phyloP scores from a whole-genome alignment of 139 green algal genomes.

The Desmodesmus armatus region DNA sequence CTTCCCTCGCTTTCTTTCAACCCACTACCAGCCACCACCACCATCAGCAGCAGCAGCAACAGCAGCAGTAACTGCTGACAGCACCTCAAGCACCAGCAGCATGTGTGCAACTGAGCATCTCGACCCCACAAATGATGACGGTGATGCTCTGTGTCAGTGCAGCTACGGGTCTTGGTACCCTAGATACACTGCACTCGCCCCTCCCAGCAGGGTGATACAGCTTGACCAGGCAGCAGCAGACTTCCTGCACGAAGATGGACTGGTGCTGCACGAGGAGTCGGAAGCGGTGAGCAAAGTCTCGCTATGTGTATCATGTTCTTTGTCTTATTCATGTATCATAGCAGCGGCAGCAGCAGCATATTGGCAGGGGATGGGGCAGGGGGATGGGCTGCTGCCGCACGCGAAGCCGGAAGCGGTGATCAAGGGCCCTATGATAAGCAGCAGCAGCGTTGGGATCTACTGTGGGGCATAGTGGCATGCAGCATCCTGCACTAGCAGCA shows the following conservation, averaged over 20 bases:
- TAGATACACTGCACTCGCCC: constrained; percentile 44
- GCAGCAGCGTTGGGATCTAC: not conserved
- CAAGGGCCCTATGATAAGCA: not conserved
- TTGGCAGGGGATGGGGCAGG: no score
- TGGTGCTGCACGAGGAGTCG: constrained; percentile 58
- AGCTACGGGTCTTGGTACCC: constrained; percentile 68
- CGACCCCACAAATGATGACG: no score
- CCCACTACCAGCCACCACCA: no score
- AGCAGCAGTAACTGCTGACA: no score
- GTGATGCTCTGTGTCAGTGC: constrained; percentile 49
- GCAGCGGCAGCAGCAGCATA: no score
- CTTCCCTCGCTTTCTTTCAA: no score
- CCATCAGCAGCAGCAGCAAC: no score
- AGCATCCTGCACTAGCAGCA: no score
- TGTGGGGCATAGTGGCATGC: no score
- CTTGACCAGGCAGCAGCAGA: constrained; percentile 64
- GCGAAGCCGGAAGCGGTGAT: not conserved
- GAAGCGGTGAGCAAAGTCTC: constrained; percentile 14
- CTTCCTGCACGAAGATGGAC: constrained; percentile 76
- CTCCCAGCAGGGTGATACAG: constrained; percentile 56
- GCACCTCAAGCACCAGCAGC: no score
- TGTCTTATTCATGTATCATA: not conserved
- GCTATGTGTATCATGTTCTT: not conserved
- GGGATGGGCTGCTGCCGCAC: not conserved
- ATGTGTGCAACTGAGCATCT: no score